These are phyloP conservation scores for Colletotrichum lupini DNA, from an alignment of 2,329 filamentous ascomycete genomes.

Conservation along the genomic window DNA sequence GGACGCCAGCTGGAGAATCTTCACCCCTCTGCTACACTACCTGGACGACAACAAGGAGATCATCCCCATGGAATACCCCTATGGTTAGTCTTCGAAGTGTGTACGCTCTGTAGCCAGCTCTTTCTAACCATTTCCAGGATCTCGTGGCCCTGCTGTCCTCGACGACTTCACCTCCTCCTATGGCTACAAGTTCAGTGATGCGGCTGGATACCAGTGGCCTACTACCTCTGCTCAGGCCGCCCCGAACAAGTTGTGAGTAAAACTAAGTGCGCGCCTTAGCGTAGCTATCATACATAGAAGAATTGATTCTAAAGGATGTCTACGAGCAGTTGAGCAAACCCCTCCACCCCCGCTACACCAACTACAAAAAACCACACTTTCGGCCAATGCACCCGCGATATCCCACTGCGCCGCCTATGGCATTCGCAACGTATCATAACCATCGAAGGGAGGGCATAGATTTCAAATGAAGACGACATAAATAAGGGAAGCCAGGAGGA, in stretches of 20 bases:
- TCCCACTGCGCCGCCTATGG: constrained; percentile 11
- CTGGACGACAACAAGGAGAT: constrained; percentile 99
- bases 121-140: constrained; percentile 70
- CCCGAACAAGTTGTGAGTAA: constrained; percentile 85
- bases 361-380: constrained; percentile 12
- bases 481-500: constrained; percentile 28
- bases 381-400: constrained; percentile 21
- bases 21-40: constrained; percentile 97
- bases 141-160: constrained; percentile 92
- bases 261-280: constrained; percentile 11
- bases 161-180: constrained; percentile 99
- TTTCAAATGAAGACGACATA: constrained; percentile 28
- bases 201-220: constrained; percentile 95
- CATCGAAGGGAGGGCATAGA: constrained; percentile 34
- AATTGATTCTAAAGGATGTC: constrained; percentile 35
- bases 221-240: constrained; percentile 73
- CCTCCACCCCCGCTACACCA: constrained; percentile 5
- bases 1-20: constrained; percentile 98
- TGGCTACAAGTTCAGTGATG: constrained; percentile 98
- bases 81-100: constrained; percentile 72
- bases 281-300: constrained; percentile 33
- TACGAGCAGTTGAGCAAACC: constrained; percentile 33
- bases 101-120: neutral
- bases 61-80: constrained; percentile 99
- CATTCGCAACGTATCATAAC: constrained; percentile 32